Evolutionary conservation across 139 green algal genomes (phyloP).

Genomic region (Chlamydomonas urium): DNA sequence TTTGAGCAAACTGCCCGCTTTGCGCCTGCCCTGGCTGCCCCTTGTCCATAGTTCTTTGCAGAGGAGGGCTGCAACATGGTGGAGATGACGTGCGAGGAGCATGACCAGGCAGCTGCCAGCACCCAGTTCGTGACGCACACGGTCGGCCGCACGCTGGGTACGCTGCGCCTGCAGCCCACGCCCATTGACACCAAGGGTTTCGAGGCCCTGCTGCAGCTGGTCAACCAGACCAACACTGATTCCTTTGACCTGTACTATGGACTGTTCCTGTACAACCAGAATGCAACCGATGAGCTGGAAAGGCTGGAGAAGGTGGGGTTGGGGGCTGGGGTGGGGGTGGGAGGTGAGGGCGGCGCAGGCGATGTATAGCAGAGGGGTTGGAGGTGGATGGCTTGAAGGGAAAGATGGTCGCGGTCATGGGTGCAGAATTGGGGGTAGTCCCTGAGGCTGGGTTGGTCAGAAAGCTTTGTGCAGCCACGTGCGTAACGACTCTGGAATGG

Average conservation of each 20-base stretch:
- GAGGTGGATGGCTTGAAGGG: background rate
- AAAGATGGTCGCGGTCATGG: background rate
- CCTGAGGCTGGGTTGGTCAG: background rate
- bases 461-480: no score
- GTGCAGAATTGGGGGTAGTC: background rate
- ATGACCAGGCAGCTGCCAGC: constrained; percentile 87
- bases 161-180: constrained; percentile 53
- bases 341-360: no score
- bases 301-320: constrained; percentile 25
- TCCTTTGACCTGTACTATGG: constrained; percentile 99
- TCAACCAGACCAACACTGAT: constrained; percentile 95
- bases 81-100: constrained; percentile 97
- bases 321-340: no score
- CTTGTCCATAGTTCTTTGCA: constrained; percentile 65
- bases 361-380: no score
- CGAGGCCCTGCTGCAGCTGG: constrained; percentile 86
- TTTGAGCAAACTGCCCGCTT: no score
- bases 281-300: constrained; percentile 38
- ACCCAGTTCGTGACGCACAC: constrained; percentile 99
- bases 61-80: constrained; percentile 96
- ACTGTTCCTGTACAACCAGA: constrained; percentile 98
- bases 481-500: no score
- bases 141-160: constrained; percentile 53
- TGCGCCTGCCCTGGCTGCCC: no score
- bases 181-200: constrained; percentile 89